phyloP scores from a whole-genome alignment of 164 flowering plant species.

The Akebia trifoliata region DNA sequence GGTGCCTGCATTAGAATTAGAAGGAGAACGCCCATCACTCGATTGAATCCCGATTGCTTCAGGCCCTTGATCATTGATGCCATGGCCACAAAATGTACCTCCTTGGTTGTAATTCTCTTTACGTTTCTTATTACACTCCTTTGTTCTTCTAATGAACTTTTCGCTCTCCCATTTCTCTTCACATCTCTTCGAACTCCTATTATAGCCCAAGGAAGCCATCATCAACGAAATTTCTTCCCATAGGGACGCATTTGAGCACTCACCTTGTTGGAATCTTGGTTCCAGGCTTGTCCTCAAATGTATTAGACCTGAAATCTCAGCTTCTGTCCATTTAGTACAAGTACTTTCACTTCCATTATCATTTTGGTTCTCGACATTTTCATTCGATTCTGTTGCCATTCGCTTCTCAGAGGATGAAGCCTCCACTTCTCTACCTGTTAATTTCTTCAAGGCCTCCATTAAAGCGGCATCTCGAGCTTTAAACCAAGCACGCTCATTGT shows the following conservation, averaged over 20 bases:
- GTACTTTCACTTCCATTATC: slow-evolving; percentile 28
- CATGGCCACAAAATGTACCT: slow-evolving; percentile 20
- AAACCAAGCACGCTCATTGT: slow-evolving; percentile 70
- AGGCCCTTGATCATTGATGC: slow-evolving; percentile 23
- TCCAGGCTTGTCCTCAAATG: slow-evolving; percentile 43
- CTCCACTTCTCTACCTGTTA: slow-evolving; percentile 32
- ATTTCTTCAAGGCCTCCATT: slow-evolving; percentile 64
- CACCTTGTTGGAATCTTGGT: slow-evolving; percentile 37
- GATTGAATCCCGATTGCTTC: slow-evolving; percentile 12
- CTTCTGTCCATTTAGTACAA: slow-evolving; percentile 42
- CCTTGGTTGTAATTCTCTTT: slow-evolving; percentile 40
- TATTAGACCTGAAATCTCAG: slow-evolving; percentile 46
- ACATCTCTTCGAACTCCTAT: slow-evolving; percentile 38
- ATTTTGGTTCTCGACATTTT: slow-evolving; percentile 19
- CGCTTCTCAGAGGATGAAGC: slow-evolving; percentile 25
- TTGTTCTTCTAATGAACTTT: slow-evolving; percentile 18
- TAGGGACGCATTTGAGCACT: slow-evolving; percentile 26
- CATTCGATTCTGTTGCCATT: slow-evolving; percentile 14
- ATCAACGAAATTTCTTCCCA: slow-evolving; percentile 65
- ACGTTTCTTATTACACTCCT: slow-evolving; percentile 44
- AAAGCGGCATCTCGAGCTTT: slow-evolving; percentile 70
- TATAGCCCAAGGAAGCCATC: slow-evolving; percentile 54
- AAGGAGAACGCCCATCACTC: slow-evolving; percentile 32
- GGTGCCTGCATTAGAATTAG: slow-evolving; percentile 25
- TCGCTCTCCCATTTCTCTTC: slow-evolving; percentile 62